phyloP scores from a whole-genome alignment of 495 filamentous ascomycete genomes.

The Podospora fimiseda region DNA sequence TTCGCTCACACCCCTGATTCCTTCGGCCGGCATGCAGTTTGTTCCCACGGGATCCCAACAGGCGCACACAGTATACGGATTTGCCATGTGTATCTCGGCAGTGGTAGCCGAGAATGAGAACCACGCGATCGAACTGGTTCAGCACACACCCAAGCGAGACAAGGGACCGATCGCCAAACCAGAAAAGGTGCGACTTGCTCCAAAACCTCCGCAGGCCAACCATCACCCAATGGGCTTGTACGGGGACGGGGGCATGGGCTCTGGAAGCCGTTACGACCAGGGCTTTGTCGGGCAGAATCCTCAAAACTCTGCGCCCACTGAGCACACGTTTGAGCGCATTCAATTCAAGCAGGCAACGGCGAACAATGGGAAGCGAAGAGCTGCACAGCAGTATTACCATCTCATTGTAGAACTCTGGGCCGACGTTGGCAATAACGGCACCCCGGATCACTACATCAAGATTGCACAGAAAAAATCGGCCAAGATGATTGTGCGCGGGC shows the following conservation, averaged over 20 bases:
- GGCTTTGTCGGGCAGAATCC: slow-evolving; percentile 30
- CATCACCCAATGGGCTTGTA: slow-evolving; percentile 36
- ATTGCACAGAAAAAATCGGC: slow-evolving; percentile 73
- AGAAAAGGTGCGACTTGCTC: slow-evolving; percentile 61
- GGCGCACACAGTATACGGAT: slow-evolving; percentile 51
- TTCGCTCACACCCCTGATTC: slow-evolving; percentile 49
- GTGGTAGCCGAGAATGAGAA: slow-evolving; percentile 72
- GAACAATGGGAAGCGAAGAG: slow-evolving; percentile 89
- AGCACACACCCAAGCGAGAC: slow-evolving; percentile 93
- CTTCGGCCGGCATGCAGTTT: slow-evolving; percentile 36
- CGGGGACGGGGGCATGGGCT: slow-evolving; percentile 31
- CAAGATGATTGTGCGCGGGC: slow-evolving; percentile 87
- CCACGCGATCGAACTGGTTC: slow-evolving; percentile 80
- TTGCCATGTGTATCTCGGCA: slow-evolving; percentile 83
- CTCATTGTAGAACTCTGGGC: slow-evolving; percentile 84
- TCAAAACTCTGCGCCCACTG: slow-evolving; percentile 40
- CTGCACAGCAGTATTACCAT: slow-evolving; percentile 91
- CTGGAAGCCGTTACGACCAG: slow-evolving; percentile 35
- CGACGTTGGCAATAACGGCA: slow-evolving; percentile 51
- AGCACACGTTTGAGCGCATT: slow-evolving; percentile 82
- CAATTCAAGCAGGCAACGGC: slow-evolving; percentile 96
- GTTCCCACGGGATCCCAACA: slow-evolving; percentile 29
- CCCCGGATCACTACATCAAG: slow-evolving; percentile 56
- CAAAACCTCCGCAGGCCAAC: slow-evolving; percentile 51
- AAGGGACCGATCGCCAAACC: slow-evolving; percentile 80